A percentile compares a stretch with the other conserved stretches of the same genome.
Evolutionary conservation across 208 protist species (phyloP).

Genomic region (Leishmania turanica): DNA sequence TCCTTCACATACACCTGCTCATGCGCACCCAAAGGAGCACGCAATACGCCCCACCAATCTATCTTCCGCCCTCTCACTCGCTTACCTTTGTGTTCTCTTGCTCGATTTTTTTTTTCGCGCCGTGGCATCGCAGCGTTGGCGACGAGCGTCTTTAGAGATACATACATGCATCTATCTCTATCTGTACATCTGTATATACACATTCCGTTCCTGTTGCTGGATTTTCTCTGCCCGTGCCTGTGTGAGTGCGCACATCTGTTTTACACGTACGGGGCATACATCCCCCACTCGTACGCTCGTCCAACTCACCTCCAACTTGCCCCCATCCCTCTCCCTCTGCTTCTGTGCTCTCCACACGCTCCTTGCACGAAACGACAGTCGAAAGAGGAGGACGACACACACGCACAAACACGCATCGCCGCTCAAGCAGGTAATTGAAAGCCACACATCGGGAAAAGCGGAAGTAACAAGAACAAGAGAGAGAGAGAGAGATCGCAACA

Average conservation of each 20-base stretch:
- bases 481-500: background rate
- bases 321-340: background rate
- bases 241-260: background rate
- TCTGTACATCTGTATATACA: background rate
- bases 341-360: background rate
- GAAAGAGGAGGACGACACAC: background rate
- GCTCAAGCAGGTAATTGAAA: background rate
- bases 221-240: background rate
- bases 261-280: background rate
- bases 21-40: background rate
- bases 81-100: no score
- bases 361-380: background rate
- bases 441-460: background rate
- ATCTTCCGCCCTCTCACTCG: background rate
- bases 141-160: background rate
- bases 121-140: no score
- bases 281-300: background rate
- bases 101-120: background rate
- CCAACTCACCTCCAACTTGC: background rate
- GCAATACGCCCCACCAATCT: background rate
- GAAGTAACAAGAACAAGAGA: background rate
- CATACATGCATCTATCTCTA: background rate
- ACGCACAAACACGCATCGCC: background rate
- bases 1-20: background rate
- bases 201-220: background rate